Conservation (phyloP, 495 filamentous ascomycete genomes). For the Pseudevernia furfuracea region DNA sequence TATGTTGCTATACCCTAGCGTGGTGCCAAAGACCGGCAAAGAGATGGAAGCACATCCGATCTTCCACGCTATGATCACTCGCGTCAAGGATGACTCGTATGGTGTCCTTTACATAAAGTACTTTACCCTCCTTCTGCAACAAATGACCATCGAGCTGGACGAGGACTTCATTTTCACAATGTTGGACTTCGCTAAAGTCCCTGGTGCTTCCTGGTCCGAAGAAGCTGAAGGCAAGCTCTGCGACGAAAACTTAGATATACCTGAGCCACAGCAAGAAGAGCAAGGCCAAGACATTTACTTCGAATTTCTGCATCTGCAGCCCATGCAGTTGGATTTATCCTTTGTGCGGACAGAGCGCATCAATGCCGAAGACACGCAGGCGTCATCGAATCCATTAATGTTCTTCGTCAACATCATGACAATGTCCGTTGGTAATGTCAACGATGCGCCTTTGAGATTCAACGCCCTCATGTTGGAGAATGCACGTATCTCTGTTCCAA, state of each 20-base stretch:
- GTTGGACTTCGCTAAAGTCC: constrained; percentile 89
- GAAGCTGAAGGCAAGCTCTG: constrained; percentile 75
- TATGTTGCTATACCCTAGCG: constrained; percentile 92
- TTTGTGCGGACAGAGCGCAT: constrained; percentile 95
- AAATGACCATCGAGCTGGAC: constrained; percentile 97
- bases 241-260: constrained; percentile 82
- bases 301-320: constrained; percentile 90
- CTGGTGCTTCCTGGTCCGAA: constrained; percentile 86
- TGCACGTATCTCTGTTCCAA: constrained; percentile 77
- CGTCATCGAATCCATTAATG: constrained; percentile 88
- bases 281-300: constrained; percentile 92
- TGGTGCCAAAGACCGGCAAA: constrained; percentile 96
- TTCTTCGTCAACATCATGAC: constrained; percentile 97
- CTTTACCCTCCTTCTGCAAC: constrained; percentile 83
- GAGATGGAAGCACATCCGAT: constrained; percentile 97
- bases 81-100: constrained; percentile 96
- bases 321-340: constrained; percentile 94
- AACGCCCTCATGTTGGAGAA: constrained; percentile 95
- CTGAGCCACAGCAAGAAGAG: constrained; percentile 79
- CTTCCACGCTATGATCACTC: constrained; percentile 79
- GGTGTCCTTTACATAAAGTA: constrained; percentile 99
- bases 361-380: constrained; percentile 84
- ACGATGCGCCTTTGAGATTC: constrained; percentile 86
- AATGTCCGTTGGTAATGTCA: constrained; percentile 98
- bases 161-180: constrained; percentile 97